Evolutionary conservation across 2,329 filamentous ascomycete genomes (phyloP).

Genomic region (Periconia digitata): DNA sequence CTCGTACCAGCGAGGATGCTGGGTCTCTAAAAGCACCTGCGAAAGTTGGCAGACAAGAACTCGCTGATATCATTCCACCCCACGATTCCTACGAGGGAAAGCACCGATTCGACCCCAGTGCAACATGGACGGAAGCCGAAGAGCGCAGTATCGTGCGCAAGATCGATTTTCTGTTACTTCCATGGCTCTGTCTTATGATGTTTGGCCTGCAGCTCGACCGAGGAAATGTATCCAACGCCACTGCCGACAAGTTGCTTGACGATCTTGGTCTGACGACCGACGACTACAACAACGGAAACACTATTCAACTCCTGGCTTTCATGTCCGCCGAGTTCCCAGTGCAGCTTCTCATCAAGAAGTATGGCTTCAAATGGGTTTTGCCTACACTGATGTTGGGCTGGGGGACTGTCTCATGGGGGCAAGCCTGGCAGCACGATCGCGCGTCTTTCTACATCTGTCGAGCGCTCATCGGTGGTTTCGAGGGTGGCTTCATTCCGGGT

Average conservation of each 20-base stretch:
- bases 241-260: conserved; percentile 32
- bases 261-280: conserved; percentile 33
- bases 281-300: conserved; percentile 41
- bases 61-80: conserved; percentile 39
- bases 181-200: conserved; percentile 43
- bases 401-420: conserved; percentile 58
- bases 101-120: conserved; percentile 59
- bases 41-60: conserved; percentile 30
- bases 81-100: conserved; percentile 59
- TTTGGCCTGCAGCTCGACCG: conserved; percentile 54
- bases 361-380: conserved; percentile 46
- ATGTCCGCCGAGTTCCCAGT: conserved; percentile 58
- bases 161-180: conserved; percentile 39
- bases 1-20: conserved; percentile 25
- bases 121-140: conserved; percentile 58
- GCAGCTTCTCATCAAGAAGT: conserved; percentile 48
- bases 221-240: conserved; percentile 43
- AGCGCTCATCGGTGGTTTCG: conserved; percentile 46
- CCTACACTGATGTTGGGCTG: conserved; percentile 49
- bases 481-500: conserved; percentile 60
- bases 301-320: conserved; percentile 77
- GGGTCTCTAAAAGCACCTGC: conserved; percentile 24
- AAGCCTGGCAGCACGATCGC: conserved; percentile 63
- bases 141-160: conserved; percentile 58
- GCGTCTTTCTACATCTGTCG: conserved; percentile 46